Percentiles rank a stretch among this genome's conserved stretches.
Evolutionary conservation across 2,329 filamentous ascomycete species (phyloP).

Genomic region (Paraphoma chrysanthemicola): DNA sequence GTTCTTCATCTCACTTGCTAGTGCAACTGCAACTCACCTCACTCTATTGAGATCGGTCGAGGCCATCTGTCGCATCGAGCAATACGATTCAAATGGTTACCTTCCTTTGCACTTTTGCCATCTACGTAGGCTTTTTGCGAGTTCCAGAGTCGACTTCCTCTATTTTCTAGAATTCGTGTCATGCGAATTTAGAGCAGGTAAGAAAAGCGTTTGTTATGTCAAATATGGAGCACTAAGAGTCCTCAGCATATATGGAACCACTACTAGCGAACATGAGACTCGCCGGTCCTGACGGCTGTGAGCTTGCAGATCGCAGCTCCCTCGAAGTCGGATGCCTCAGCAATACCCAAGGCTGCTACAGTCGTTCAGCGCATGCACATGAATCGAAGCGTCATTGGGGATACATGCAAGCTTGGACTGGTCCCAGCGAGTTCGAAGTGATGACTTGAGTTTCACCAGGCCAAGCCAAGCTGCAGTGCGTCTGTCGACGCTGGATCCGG

Average conservation of each 20-base stretch:
- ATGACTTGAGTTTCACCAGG: neutral
- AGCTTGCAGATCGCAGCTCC: neutral
- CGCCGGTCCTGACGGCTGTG: neutral
- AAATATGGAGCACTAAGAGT: neutral
- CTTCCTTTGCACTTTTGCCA: constrained; percentile 5
- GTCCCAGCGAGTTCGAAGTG: neutral
- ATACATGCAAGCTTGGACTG: constrained; percentile 1
- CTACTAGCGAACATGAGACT: neutral
- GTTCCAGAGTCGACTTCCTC: neutral
- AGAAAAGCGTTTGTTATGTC: neutral
- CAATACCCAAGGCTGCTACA: neutral
- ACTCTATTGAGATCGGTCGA: neutral
- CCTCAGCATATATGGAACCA: neutral
- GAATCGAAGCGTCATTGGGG: neutral
- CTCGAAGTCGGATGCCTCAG: neutral
- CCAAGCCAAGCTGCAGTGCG: neutral
- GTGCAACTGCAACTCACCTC: neutral
- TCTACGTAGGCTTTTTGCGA: neutral
- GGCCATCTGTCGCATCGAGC: neutral
- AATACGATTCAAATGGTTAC: neutral
- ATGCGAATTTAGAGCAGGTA: constrained; percentile 3
- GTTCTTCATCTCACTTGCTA: neutral
- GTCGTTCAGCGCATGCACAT: neutral
- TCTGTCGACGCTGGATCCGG: too few relatives aligned
- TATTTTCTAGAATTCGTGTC: neutral